Base-by-base conservation (phyloP, 345 rosid genomes). In the Carallia brachiata region DNA sequence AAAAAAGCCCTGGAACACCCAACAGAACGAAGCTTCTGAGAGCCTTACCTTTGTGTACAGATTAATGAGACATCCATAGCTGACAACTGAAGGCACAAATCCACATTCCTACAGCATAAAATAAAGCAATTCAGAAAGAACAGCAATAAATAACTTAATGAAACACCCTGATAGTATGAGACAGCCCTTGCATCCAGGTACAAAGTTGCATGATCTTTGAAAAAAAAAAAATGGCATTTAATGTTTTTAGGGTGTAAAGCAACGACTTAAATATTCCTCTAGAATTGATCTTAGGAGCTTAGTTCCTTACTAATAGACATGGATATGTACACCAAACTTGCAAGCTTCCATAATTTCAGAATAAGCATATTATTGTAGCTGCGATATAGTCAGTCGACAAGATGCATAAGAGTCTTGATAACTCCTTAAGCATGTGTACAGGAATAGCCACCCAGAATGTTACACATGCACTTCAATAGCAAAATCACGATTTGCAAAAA, bases 41-140 rank as follows among this genome's bases (percentile, higher is more conserved):
- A 60, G 18, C 15, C 70, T 75, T 81, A 86, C 98, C 97, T 91
- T 95, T 6, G 78, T 78, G 72, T 85, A 90, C 61, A 91, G 89
- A 83, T 92, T 95, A 55, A 95, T 85, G 77, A 95, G 89, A 71
- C 99, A 90, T 44, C 99, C 99, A 80, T 86, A 92, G 66, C 88
- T 95, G 78, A 95, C 83, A 72, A 95, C 83, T 50, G 97, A 82
- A 69, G 96, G 97, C 57, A 86, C 67, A 81, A 90, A 88, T 73
- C 99, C 97, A 72, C 92, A 90, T 89, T 95, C 97, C 98, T 93
- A 67, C 44, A 80, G 36, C 65, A 77, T 6, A 55, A 44, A 65
- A 58, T 19, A 66, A 13, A 67, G 61, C 16, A 50, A 55, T 62
- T 63, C 67, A 69, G 54, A 32, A 68, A 19, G 52, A 36, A 44